Base-by-base conservation (phyloP, 139 green algal genomes). In the Closterium sp. region DNA sequence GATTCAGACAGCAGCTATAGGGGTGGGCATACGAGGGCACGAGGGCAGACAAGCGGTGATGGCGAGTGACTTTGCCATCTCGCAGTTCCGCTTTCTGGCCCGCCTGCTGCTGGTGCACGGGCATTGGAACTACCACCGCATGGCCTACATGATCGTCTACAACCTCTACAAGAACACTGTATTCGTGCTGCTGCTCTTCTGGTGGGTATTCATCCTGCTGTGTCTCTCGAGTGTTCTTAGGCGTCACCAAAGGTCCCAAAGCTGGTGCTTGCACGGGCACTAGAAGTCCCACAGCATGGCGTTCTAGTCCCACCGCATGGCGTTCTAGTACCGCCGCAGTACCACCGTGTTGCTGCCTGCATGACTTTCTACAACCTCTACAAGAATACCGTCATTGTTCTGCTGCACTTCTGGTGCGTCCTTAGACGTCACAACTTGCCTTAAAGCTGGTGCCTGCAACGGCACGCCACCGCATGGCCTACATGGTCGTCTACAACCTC, bases 301-400 rank as follows among this genome's bases (percentile, higher is more conserved):
- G 0, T 95, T 95, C 93, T 94, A 9, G 84, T 87, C n/a, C n/a
- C n/a, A n/a, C n/a, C n/a, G n/a, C n/a, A n/a, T n/a, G n/a, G 84
- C n/a, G n/a, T n/a, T n/a, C n/a, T n/a, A 92, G 86, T 98, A 98
- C 95, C n/a, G 98, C 93, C 96, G 97, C 89, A 97, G n/a, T n/a
- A n/a, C n/a, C n/a, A n/a, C n/a, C n/a, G n/a, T n/a, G n/a, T n/a
- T 99, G 94, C n/a, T n/a, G 62, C 88, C 29, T 89, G 86, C 62
- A 95, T 96, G 92, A 45, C 90, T 85, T 86, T 93, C n/a, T 97
- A 97, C 89, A 96, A 96, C 91, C 95, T 97, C 92, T 97, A 97
- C 92, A 96, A 96, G 50, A 31, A 88, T 22, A 27, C 29, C 85
- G 85, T 32, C 85, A 32, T 32, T 13, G 29, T 88, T 11, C 85